A percentile compares a stretch with the other conserved stretches of the same genome.
Evolutionary conservation across 1,139 yeast genomes (phyloP).

Genomic region (Geotrichum bryndzae): DNA sequence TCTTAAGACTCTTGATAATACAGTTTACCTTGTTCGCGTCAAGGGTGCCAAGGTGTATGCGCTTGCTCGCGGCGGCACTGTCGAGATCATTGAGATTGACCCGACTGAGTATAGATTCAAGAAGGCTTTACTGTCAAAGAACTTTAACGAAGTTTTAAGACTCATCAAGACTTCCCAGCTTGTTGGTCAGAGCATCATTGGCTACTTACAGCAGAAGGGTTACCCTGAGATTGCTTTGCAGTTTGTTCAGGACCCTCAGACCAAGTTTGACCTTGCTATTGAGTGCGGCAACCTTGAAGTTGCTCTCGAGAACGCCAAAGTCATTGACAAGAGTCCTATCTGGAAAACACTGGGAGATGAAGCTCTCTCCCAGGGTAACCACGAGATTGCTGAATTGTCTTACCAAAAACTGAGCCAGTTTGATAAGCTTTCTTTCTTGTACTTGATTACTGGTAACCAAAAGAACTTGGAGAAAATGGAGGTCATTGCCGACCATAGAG

Average conservation of each 20-base stretch:
- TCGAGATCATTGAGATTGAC: constrained; percentile 72
- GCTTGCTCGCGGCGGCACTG: constrained; percentile 78
- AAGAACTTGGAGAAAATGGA: constrained; percentile 78
- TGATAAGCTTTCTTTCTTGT: constrained; percentile 84
- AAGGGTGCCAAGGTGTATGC: constrained; percentile 68
- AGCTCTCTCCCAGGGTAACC: constrained; percentile 85
- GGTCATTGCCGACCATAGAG: constrained; percentile 81
- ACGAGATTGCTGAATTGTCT: constrained; percentile 76
- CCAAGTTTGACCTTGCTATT: constrained; percentile 89
- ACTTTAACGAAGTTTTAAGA: constrained; percentile 86
- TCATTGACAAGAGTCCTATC: constrained; percentile 56
- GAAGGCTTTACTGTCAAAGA: constrained; percentile 81
- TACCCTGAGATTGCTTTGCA: constrained; percentile 86
- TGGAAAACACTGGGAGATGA: constrained; percentile 86
- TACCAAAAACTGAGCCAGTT: constrained; percentile 83
- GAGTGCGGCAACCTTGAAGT: constrained; percentile 85
- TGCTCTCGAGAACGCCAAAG: constrained; percentile 86
- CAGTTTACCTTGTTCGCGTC: constrained; percentile 77
- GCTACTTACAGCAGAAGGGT: constrained; percentile 90
- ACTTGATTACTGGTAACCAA: constrained; percentile 74
- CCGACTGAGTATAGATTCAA: constrained; percentile 97
- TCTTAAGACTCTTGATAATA: constrained; percentile 83
- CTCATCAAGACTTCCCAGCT: constrained; percentile 82
- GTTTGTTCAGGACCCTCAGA: constrained; percentile 93
- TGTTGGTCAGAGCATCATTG: constrained; percentile 96